phyloP scores from a whole-genome alignment of 805 yeast species.

The Monosporozyma siamensis region DNA sequence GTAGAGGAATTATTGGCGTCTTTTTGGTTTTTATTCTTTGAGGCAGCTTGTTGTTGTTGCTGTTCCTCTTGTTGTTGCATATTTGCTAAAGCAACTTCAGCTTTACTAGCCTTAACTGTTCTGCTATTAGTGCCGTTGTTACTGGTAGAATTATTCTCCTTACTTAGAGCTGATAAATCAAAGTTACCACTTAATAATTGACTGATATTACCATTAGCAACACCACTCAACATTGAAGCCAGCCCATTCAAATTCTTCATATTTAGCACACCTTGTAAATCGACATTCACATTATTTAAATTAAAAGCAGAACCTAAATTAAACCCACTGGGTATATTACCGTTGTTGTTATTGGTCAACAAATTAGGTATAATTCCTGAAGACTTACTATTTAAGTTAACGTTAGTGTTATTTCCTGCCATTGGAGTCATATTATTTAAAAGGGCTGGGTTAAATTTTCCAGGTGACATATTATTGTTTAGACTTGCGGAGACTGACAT shows the following conservation, averaged over 20 bases:
- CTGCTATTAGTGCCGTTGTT: slow-evolving; percentile 2
- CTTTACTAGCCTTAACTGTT: slow-evolving; percentile 20
- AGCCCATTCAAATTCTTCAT: not conserved
- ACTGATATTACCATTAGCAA: not conserved
- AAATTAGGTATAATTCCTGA: not conserved
- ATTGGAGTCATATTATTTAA: not conserved
- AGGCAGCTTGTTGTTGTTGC: slow-evolving; percentile 7
- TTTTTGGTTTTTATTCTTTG: not conserved
- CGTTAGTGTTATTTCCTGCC: not conserved
- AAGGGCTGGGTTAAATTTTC: slow-evolving; percentile 2
- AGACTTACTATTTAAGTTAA: too few species aligned
- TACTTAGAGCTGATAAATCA: not conserved
- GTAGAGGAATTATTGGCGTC: not conserved
- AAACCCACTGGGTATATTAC: not conserved
- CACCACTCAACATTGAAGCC: not conserved
- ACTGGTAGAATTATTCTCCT: not conserved
- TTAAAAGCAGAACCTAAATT: not conserved
- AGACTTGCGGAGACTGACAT: slow-evolving; percentile 10
- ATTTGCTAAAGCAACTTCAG: slow-evolving; percentile 27
- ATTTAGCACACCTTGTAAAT: slow-evolving; percentile 1
- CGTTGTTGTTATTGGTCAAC: not conserved
- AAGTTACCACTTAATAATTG: not conserved
- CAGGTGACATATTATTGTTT: slow-evolving; percentile 10
- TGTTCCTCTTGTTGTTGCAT: slow-evolving; percentile 26
- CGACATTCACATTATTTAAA: slow-evolving; percentile 1